Conservation (phyloP, 2,329 filamentous ascomycete genomes). For the Fusarium fracticaudum region DNA sequence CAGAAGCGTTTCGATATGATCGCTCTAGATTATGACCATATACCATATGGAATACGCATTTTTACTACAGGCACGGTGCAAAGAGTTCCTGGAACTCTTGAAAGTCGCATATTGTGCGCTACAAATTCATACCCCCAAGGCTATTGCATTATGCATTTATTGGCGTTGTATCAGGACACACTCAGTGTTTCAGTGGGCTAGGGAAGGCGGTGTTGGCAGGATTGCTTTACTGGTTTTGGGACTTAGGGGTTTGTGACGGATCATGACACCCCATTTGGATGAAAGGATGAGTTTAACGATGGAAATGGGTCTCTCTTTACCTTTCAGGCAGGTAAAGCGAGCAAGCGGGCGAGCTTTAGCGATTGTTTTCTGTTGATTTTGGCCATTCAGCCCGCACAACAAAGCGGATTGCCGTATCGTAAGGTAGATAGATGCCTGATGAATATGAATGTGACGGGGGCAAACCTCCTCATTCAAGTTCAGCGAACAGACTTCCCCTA, state of each 20-base stretch:
- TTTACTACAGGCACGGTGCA: conserved; percentile 1
- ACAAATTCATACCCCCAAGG: conserved; percentile 36
- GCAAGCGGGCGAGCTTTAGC: conserved; percentile 24
- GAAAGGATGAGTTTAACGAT: conserved; percentile 29
- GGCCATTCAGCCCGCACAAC: conserved; percentile 11
- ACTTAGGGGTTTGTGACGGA: conserved; percentile 15
- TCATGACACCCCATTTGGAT: conserved; percentile 28
- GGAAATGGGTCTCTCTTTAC: conserved; percentile 5
- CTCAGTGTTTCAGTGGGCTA: conserved; percentile 37
- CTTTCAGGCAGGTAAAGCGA: conserved; percentile 15
- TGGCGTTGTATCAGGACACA: conserved; percentile 43
- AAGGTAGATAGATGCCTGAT: conserved; percentile 15
- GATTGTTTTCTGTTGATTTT: conserved; percentile 25
- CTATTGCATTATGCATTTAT: conserved; percentile 44
- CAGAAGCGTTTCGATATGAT: neutral
- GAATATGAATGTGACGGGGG: conserved; percentile 21
- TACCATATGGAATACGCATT: conserved; percentile 3
- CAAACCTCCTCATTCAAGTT: neutral
- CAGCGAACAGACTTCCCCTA: neutral
- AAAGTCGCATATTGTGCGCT: conserved; percentile 34
- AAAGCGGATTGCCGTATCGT: neutral
- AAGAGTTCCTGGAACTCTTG: conserved; percentile 20
- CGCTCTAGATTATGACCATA: neutral
- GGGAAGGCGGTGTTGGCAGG: conserved; percentile 37
- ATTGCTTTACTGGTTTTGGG: conserved; percentile 37